These are phyloP conservation scores for Canariomyces notabilis DNA, from an alignment of 2,329 filamentous ascomycete genomes.

Conservation along the genomic window DNA sequence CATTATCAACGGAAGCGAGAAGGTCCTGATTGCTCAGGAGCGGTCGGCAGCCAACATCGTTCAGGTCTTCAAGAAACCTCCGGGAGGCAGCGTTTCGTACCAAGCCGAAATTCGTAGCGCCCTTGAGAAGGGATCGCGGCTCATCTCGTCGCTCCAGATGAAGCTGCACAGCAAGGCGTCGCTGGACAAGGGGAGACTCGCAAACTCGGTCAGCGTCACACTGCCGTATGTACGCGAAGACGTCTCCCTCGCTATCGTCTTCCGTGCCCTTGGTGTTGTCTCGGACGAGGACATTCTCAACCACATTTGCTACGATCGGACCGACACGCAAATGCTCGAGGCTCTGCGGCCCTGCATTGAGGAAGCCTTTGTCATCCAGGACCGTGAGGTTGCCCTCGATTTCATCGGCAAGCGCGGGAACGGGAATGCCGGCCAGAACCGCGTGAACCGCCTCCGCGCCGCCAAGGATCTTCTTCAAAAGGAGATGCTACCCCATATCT, in stretches of 20 bases:
- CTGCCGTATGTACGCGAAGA: conserved; percentile 92
- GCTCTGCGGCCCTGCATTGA: conserved; percentile 97
- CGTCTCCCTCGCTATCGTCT: conserved; percentile 90
- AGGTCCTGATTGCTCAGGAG: conserved; percentile 96
- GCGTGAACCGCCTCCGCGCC: conserved; percentile 85
- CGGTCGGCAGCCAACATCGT: conserved; percentile 97
- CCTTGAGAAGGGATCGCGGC: conserved; percentile 88
- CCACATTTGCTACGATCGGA: conserved; percentile 93
- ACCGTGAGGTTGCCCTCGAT: conserved; percentile 88
- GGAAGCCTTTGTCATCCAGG: conserved; percentile 93
- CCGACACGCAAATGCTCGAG: conserved; percentile 94
- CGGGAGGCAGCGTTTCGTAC: conserved; percentile 86
- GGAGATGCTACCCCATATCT: conserved; percentile 94
- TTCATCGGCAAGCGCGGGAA: conserved; percentile 91
- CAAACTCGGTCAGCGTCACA: conserved; percentile 83
- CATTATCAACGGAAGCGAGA: conserved; percentile 98
- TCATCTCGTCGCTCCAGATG: conserved; percentile 88
- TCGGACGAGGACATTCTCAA: conserved; percentile 98
- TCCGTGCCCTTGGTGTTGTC: conserved; percentile 90
- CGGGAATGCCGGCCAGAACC: conserved; percentile 62
- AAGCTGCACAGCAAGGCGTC: conserved; percentile 87
- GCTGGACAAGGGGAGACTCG: conserved; percentile 70
- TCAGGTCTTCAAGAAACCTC: conserved; percentile 96
- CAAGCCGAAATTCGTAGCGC: conserved; percentile 95
- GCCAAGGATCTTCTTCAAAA: conserved; percentile 95